phyloP scores from a whole-genome alignment of 257 asterid species.

The Capsicum baccatum region DNA sequence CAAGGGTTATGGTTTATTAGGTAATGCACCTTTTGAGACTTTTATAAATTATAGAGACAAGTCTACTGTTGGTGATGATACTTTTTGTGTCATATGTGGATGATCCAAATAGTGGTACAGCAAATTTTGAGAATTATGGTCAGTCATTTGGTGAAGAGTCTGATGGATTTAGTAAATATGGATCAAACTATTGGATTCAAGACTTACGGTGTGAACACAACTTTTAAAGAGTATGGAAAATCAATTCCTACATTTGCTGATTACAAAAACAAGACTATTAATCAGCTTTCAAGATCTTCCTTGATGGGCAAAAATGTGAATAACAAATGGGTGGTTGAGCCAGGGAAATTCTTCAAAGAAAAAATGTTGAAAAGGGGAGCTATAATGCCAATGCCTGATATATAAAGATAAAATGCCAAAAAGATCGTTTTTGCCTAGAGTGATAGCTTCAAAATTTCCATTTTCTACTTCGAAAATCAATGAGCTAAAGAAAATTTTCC shows the following conservation, averaged over 20 bases:
- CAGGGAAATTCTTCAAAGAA: constrained; percentile 85
- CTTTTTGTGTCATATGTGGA: constrained; percentile 68
- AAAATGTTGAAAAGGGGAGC: constrained; percentile 62
- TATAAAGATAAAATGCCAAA: constrained; percentile 83
- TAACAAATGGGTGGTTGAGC: constrained; percentile 71
- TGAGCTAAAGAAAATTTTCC: constrained; percentile 59
- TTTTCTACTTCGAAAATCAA: constrained; percentile 63
- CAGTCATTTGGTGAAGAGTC: constrained; percentile 72
- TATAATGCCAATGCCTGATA: constrained; percentile 87
- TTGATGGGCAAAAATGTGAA: constrained; percentile 40
- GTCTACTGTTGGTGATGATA: constrained; percentile 79
- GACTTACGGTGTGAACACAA: constrained; percentile 61
- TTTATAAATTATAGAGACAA: constrained; percentile 70
- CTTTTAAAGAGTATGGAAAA: constrained; percentile 67
- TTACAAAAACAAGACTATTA: constrained; percentile 54
- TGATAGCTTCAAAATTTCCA: constrained; percentile 69
- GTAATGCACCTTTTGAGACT: constrained; percentile 60
- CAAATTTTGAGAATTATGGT: constrained; percentile 65
- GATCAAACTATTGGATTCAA: constrained; percentile 56
- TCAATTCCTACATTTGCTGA: constrained; percentile 49
- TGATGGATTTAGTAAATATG: constrained; percentile 70
- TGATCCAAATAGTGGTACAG: constrained; percentile 54
- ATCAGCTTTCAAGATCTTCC: background rate
- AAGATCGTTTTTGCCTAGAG: constrained; percentile 91
- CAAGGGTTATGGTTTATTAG: constrained; percentile 58